Evolutionary conservation across 2,329 filamentous ascomycete species (phyloP), one percentile per base, ranked within the genome.

Genomic region (Pezicula radicicola): DNA sequence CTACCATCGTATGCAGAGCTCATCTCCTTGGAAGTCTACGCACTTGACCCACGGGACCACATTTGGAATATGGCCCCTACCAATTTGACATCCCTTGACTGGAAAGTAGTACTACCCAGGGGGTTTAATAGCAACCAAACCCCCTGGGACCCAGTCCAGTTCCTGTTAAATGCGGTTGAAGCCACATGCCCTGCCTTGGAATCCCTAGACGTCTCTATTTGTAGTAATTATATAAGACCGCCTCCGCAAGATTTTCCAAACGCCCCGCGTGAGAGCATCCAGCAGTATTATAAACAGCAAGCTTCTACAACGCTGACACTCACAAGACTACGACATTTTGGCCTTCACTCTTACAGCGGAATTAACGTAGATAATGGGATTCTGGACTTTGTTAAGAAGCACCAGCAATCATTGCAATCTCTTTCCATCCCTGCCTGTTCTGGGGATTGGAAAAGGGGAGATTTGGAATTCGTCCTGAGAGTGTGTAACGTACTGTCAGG

Each of bases 171-270:
- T 39, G 49, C 49, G 16, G 45, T 50, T 36, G 46, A 52, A 49
- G n/a, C 47, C 3, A 56, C 55, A 2, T 56, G 55, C 37, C 55
- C 52, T 6, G 39, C 19, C 15, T n/a, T 56, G 15, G 47, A 51
- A 30, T 46, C 45, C 6, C 36, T 56, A 1, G 47, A 56, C n/a
- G 33, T 56, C 9, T 40, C 40, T 10, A 10, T 42, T 13, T 21
- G 3, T 28, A 13, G 15, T 21, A 30, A 9, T 10, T 25, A 19
- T 16, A 19, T 0, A 13, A 21, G 8, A 27, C 18, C 13, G n/a
- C 21, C 27, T 36, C 13, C 25, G 21, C 21, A 21, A 3, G 21
- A 21, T 43, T 3, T 42, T 37, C 19, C 15, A 37, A 28, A 4
- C 25, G 18, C n/a, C 35, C 10, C 4, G 10, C 15, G 15, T 42